These are phyloP conservation scores for Gaeumannomyces tritici DNA, from an alignment of 2,329 filamentous ascomycete species.

Conservation along the genomic window DNA sequence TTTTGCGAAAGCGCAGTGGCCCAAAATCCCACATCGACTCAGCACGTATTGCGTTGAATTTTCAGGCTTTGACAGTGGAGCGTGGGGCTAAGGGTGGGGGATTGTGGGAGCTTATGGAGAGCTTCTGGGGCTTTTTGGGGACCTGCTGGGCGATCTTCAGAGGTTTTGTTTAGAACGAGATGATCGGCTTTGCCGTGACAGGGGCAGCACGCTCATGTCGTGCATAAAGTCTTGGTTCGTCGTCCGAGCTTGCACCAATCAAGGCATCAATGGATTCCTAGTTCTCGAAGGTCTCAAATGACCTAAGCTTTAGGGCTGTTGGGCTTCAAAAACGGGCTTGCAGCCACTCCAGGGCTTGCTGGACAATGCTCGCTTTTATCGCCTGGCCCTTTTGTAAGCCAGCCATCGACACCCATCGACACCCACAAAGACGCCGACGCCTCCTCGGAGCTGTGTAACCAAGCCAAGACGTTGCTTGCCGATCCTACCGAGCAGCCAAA, in stretches of 20 bases:
- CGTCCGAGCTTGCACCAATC: neutral
- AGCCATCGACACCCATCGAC: neutral
- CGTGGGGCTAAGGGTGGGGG: neutral
- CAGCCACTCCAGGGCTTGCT: neutral
- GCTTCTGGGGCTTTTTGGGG: too few species aligned
- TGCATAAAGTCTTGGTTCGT: neutral
- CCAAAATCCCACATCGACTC: neutral
- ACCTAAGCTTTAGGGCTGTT: neutral
- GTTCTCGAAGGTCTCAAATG: neutral
- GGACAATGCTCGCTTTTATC: neutral
- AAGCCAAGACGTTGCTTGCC: neutral
- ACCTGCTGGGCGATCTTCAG: too few species aligned
- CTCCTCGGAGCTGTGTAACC: neutral
- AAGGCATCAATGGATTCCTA: neutral
- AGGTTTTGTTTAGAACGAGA: too few species aligned
- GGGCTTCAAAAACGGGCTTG: neutral
- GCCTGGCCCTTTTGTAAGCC: neutral
- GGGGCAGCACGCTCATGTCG: neutral
- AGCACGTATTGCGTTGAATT: neutral
- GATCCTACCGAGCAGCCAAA: neutral
- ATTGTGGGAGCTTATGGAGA: too few species aligned
- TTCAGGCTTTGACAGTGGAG: neutral
- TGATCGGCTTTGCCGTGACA: too few species aligned
- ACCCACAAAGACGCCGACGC: neutral
- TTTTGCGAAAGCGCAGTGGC: neutral